Conservation (phyloP, 805 yeast species). For the Ogataea glucozyma region DNA sequence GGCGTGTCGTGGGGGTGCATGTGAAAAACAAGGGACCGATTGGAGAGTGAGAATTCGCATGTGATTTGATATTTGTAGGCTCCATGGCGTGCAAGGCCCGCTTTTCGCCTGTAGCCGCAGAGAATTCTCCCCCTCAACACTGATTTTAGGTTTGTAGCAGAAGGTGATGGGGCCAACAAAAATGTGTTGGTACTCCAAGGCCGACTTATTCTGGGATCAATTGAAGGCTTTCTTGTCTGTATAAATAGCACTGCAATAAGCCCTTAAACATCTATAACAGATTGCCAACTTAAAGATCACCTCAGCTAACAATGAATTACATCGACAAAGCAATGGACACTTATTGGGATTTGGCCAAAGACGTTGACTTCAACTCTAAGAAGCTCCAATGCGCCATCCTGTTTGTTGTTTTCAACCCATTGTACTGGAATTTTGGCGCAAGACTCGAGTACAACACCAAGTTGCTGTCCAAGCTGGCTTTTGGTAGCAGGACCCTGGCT, state of each 20-base stretch:
- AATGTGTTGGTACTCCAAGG: conserved; percentile 3
- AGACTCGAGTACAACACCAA: conserved; percentile 80
- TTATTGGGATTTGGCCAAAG: conserved; percentile 26
- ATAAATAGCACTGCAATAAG: conserved; percentile 4
- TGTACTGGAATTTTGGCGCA: conserved; percentile 94
- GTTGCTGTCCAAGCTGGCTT: conserved; percentile 69
- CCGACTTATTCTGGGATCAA: not conserved
- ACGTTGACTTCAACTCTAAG: conserved; percentile 27
- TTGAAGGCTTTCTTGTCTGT: not conserved
- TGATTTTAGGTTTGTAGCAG: too few relatives aligned
- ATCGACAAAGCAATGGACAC: conserved; percentile 21
- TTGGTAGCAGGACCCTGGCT: conserved; percentile 66
- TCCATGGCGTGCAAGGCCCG: not conserved
- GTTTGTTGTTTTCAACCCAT: conserved; percentile 86
- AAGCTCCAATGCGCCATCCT: conserved; percentile 45
- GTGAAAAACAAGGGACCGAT: conserved; percentile 3
- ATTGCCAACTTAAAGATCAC: too few relatives aligned
- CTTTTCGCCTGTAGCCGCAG: too few relatives aligned
- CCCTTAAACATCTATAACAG: too few relatives aligned
- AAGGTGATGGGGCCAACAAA: conserved; percentile 2
- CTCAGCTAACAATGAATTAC: conserved; percentile 18
- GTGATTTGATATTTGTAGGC: not conserved
- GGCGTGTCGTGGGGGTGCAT: too few relatives aligned
- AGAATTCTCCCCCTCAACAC: not conserved
- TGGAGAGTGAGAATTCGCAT: not conserved